These are phyloP conservation scores for Trichoderma arundinaceum DNA, from an alignment of 2,329 filamentous ascomycete genomes.

Conservation along the genomic window DNA sequence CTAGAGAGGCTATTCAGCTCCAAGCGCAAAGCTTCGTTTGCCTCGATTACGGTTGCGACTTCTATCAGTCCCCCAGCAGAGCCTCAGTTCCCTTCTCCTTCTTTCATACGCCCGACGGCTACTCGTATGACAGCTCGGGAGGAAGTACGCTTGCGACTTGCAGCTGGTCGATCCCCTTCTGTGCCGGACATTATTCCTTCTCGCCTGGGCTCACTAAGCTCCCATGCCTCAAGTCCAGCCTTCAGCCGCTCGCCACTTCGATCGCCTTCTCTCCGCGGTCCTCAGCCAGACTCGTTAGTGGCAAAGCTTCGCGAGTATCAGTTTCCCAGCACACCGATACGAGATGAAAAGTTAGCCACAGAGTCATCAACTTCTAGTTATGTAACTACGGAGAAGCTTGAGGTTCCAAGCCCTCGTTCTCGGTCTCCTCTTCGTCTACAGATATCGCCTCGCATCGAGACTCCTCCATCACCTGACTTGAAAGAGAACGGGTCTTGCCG, in stretches of 20 bases:
- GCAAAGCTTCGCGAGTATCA: constrained; percentile 46
- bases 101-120: constrained; percentile 62
- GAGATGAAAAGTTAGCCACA: constrained; percentile 38
- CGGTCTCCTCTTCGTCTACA: constrained; percentile 37
- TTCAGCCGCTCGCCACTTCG: constrained; percentile 36
- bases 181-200: constrained; percentile 33
- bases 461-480: constrained; percentile 43
- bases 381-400: constrained; percentile 36
- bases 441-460: constrained; percentile 40
- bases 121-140: constrained; percentile 63
- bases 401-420: constrained; percentile 39
- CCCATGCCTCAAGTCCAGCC: constrained; percentile 29
- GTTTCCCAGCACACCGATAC: constrained; percentile 46
- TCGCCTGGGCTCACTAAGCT: constrained; percentile 30
- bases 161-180: constrained; percentile 41
- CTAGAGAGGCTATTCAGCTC: constrained; percentile 59
- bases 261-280: constrained; percentile 39
- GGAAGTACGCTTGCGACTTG: constrained; percentile 46
- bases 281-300: constrained; percentile 37
- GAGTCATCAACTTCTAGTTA: constrained; percentile 36
- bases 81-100: constrained; percentile 56
- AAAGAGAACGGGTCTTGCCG: constrained; percentile 36
- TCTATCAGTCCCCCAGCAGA: constrained; percentile 38
- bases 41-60: constrained; percentile 36
- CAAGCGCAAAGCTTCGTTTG: constrained; percentile 47